Percentiles rank a stretch among this genome's conserved stretches.
Evolutionary conservation across 305 asterid species (phyloP).

Genomic region (Fraxinus sp.): DNA sequence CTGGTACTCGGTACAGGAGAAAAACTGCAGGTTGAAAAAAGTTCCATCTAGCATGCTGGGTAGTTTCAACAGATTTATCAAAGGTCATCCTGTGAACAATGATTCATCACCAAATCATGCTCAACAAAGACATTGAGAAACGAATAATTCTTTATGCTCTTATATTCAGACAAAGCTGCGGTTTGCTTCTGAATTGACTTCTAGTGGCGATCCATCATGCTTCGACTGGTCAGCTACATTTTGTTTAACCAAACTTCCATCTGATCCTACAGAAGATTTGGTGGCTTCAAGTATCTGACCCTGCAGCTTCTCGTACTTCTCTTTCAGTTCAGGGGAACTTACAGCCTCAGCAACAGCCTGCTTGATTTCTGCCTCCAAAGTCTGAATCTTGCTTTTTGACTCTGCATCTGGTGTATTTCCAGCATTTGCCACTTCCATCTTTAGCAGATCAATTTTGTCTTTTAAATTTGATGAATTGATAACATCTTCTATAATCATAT

Average conservation of each 20-base stretch:
- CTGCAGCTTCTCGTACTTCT: constrained; percentile 48
- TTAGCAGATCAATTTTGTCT: constrained; percentile 61
- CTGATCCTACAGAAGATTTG: constrained; percentile 42
- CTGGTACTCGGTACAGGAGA: constrained; percentile 5
- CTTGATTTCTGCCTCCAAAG: constrained; percentile 55
- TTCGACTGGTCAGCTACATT: constrained; percentile 20
- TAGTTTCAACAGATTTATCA: constrained; percentile 45
- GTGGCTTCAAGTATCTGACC: constrained; percentile 44
- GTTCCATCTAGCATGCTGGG: constrained; percentile 22
- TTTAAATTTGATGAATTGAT: constrained; percentile 58
- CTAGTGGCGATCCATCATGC: constrained; percentile 22
- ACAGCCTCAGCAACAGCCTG: constrained; percentile 48
- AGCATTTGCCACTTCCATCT: constrained; percentile 50
- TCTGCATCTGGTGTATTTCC: constrained; percentile 47
- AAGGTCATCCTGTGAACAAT: constrained; percentile 20
- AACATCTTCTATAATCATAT: constrained; percentile 43
- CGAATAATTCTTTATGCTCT: constrained; percentile 18
- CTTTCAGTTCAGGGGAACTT: constrained; percentile 42
- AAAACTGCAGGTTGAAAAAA: constrained; percentile 1
- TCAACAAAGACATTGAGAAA: neutral
- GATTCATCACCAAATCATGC: neutral
- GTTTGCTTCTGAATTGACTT: constrained; percentile 36
- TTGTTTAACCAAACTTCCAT: constrained; percentile 41
- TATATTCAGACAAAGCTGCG: constrained; percentile 34
- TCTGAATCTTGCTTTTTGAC: constrained; percentile 51